These are phyloP conservation scores for Colletotrichum sp. DNA, from an alignment of 2,329 filamentous ascomycete genomes.

Conservation along the genomic window DNA sequence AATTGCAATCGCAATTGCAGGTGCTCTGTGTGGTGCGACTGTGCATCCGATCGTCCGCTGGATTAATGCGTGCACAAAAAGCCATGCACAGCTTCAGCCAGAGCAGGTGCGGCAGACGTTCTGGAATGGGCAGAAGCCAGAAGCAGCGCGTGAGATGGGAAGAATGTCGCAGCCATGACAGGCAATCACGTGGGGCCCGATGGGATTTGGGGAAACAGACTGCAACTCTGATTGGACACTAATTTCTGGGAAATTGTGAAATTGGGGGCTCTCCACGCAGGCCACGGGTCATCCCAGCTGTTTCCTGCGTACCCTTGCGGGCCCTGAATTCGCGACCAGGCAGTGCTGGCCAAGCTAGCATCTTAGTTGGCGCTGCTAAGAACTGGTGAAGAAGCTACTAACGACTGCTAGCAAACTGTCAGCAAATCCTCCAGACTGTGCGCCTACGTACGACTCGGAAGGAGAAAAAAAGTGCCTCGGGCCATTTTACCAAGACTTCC, in stretches of 20 bases:
- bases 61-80: neutral
- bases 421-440: neutral
- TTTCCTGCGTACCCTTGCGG: slow-evolving; percentile 22
- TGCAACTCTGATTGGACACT: slow-evolving; percentile 24
- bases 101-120: neutral
- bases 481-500: neutral
- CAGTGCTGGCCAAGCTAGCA: neutral
- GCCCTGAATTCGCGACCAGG: neutral
- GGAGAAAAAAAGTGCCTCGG: neutral
- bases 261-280: slow-evolving; percentile 20
- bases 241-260: slow-evolving; percentile 31
- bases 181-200: slow-evolving; percentile 34
- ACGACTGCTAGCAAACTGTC: neutral
- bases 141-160: neutral
- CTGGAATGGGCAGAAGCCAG: neutral
- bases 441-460: neutral
- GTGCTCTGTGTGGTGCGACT: neutral
- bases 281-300: slow-evolving; percentile 23
- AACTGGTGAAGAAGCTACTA: neutral
- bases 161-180: slow-evolving; percentile 29
- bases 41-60: neutral
- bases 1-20: neutral
- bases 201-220: slow-evolving; percentile 11
- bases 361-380: neutral
- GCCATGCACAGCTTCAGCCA: neutral